These are phyloP conservation scores for Blastobotrys indianensis DNA, from an alignment of 1,139 yeast species.

Conservation along the genomic window DNA sequence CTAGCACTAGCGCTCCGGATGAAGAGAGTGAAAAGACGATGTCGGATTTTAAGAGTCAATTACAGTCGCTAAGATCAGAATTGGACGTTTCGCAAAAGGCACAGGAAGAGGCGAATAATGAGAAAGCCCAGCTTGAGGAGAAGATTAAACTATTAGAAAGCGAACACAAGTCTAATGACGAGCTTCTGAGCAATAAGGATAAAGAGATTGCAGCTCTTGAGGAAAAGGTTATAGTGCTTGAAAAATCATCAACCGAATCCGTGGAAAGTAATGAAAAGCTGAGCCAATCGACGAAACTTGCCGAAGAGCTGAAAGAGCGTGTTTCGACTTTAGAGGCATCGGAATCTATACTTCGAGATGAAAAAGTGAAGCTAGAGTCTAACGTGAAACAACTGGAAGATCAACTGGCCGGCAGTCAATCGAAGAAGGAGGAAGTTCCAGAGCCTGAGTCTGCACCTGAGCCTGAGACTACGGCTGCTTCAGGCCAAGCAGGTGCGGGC, in stretches of 20 bases:
- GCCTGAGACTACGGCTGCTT: constrained; percentile 11
- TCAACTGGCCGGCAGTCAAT: not conserved
- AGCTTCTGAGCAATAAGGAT: constrained; percentile 7
- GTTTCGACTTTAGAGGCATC: not conserved
- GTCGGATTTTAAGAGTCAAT: constrained; percentile 19
- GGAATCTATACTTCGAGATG: not conserved
- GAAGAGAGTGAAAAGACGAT: not conserved
- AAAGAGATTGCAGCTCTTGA: constrained; percentile 14
- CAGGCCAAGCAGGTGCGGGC: constrained; percentile 15
- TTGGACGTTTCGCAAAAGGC: not conserved
- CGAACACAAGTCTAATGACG: constrained; percentile 15
- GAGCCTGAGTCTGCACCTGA: not conserved
- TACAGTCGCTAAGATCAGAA: constrained; percentile 11
- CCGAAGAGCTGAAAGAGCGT: constrained; percentile 8
- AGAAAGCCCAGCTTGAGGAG: constrained; percentile 9
- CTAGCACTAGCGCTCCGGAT: too few species aligned
- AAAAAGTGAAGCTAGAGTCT: too few species aligned
- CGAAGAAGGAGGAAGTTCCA: not conserved
- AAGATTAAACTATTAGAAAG: constrained; percentile 12
- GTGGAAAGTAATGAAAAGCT: constrained; percentile 9
- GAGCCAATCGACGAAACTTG: constrained; percentile 7
- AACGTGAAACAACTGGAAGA: too few species aligned
- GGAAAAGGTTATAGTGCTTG: constrained; percentile 26
- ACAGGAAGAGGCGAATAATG: not conserved
- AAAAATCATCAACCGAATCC: constrained; percentile 27